A percentile compares a stretch with the other conserved stretches of the same genome.
These are phyloP conservation scores for Giardia duodenalis DNA, from an alignment of 208 protist genomes.

Conservation along the genomic window DNA sequence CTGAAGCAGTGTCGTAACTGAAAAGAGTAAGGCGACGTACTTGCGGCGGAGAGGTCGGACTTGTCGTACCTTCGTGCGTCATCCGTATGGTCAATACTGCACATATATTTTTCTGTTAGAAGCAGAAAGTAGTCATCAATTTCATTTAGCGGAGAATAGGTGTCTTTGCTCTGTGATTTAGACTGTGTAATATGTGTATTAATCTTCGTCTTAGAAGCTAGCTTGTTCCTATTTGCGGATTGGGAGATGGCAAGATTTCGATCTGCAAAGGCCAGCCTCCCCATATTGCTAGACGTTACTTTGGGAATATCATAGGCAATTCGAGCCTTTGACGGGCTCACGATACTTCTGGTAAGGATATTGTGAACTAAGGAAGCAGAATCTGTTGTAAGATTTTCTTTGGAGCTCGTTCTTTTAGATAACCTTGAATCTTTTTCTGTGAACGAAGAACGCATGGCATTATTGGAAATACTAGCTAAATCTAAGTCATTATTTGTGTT, in stretches of 20 bases:
- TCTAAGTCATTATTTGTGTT: background rate
- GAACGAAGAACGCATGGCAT: background rate
- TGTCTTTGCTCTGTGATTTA: background rate
- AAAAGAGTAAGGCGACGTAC: background rate
- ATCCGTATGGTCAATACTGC: too few species aligned
- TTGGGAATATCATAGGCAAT: too few species aligned
- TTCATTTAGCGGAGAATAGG: background rate
- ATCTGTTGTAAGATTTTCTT: background rate
- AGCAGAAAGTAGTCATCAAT: background rate
- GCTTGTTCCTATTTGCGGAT: background rate
- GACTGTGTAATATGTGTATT: background rate
- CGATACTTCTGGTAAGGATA: too few species aligned
- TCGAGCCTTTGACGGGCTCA: too few species aligned
- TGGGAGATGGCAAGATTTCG: background rate
- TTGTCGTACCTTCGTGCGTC: too few species aligned
- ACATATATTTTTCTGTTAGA: too few species aligned
- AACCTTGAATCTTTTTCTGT: background rate
- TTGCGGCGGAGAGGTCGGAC: too few species aligned
- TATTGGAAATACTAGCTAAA: background rate
- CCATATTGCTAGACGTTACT: background rate
- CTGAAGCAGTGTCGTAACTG: background rate
- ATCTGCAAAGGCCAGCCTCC: background rate
- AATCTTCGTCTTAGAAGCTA: background rate
- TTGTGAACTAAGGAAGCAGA: background rate
- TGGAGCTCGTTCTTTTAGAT: background rate